These are phyloP conservation scores for Phylloporus arenicola DNA, from an alignment of 768 basidiomycete genomes.

Conservation along the genomic window DNA sequence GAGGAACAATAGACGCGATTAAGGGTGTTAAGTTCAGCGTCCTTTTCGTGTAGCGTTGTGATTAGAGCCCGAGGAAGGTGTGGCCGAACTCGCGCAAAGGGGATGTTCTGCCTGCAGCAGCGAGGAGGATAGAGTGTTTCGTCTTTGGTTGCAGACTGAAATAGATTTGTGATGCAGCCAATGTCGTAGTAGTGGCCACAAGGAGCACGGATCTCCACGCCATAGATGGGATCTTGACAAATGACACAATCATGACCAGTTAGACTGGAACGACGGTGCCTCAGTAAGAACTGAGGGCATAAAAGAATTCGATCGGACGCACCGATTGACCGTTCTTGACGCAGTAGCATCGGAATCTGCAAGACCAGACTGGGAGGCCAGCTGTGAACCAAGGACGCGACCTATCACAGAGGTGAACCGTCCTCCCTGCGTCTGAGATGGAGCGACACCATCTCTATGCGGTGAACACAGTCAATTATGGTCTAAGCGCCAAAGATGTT, in stretches of 20 bases:
- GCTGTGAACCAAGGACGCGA: neutral
- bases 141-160: conserved; percentile 32
- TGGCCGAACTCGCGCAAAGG: conserved; percentile 18
- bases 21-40: conserved; percentile 28
- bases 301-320: neutral
- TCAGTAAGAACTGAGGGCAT: neutral
- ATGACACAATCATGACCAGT: conserved; percentile 31
- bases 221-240: conserved; percentile 14
- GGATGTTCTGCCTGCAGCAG: conserved; percentile 33
- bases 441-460: neutral
- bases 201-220: conserved; percentile 5
- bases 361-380: neutral
- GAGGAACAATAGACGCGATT: conserved; percentile 36
- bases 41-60: conserved; percentile 22
- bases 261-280: neutral
- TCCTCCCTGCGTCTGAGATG: conserved; percentile 12
- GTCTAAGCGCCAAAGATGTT: neutral
- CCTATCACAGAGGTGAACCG: conserved; percentile 17
- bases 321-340: neutral
- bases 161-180: conserved; percentile 31
- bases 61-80: conserved; percentile 22
- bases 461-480: neutral
- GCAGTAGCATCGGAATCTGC: neutral
- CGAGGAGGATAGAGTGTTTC: conserved; percentile 39
- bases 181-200: conserved; percentile 36